Evolutionary conservation across 1,284 basidiomycete genomes (phyloP), one percentile per base, ranked within the genome.

Genomic region (Marasmius sp.): DNA sequence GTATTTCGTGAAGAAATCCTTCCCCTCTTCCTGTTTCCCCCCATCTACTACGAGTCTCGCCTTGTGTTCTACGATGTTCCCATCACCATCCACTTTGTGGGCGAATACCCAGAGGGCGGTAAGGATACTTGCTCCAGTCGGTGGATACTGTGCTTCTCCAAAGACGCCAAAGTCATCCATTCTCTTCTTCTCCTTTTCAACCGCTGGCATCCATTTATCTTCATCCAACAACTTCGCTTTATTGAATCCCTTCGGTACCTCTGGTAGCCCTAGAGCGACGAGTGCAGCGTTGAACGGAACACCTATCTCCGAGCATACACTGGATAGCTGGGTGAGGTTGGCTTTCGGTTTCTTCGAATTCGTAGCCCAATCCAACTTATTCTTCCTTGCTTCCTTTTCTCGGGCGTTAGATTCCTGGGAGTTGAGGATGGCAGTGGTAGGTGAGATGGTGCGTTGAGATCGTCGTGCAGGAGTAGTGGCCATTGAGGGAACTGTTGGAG

Each of bases 181-280:
- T 43, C 45, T 47, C 10, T 18, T 11, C 34, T n/a, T 61, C 58
- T 67, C 66, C 60, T 67, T 64, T 54, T 66, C n/a, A 50, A 67
- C 66, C n/a, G 66, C 64, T 8, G 3, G 41, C 58, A 59, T 53
- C 66, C 66, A 67, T 41, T 47, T 11, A 3, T 65, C 64, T 3
- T 64, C 66, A 1, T 65, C 64, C 34, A 56, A 18, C 2, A 5
- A 2, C 65, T 68, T 67, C 4, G 67, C 70, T 39, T 68, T 63
- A 12, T 52, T 50, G 51, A 61, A 69, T 0, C 22, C 59, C 38
- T 62, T 64, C 2, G 65, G 65, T 0, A 67, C 61, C 7, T 37
- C 47, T 0, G 60, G 48, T 20, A 61, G 6, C 6, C 60, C 60
- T 4, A 61, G 27, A 4, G 60, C 60, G 4, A 38, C 14, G 6